These are phyloP conservation scores for Boletellus dicymbophilus DNA, from an alignment of 1,284 basidiomycete genomes.

Conservation along the genomic window DNA sequence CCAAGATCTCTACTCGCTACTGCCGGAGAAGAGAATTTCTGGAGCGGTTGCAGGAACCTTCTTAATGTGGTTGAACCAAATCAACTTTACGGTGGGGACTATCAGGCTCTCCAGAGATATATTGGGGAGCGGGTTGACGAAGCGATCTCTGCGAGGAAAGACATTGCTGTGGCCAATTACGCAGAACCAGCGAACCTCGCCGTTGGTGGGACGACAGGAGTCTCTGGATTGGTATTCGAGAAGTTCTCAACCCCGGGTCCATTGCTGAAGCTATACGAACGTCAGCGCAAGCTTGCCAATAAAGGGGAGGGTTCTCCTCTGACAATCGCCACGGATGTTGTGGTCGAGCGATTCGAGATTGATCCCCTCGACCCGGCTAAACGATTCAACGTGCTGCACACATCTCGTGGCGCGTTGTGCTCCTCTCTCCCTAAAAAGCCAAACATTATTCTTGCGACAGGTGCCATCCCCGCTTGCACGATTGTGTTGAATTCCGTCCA, in stretches of 20 bases:
- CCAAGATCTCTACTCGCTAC: slow-evolving; percentile 1
- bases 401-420: slow-evolving; percentile 12
- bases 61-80: slow-evolving; percentile 1
- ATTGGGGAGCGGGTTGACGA: not conserved
- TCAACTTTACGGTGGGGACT: slow-evolving; percentile 3
- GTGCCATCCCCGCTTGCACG: slow-evolving; percentile 25
- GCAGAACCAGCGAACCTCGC: slow-evolving; percentile 3
- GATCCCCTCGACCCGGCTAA: slow-evolving; percentile 5
- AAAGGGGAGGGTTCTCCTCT: slow-evolving; percentile 10
- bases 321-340: slow-evolving; percentile 5
- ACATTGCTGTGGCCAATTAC: not conserved
- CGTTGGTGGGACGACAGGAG: slow-evolving; percentile 4
- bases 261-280: slow-evolving; percentile 20
- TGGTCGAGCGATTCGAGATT: slow-evolving; percentile 6
- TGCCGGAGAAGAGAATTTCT: not conserved
- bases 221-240: slow-evolving; percentile 18
- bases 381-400: slow-evolving; percentile 6
- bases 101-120: slow-evolving; percentile 5
- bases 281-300: slow-evolving; percentile 19
- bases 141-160: not conserved
- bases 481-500: slow-evolving; percentile 22
- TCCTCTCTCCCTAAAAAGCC: slow-evolving; percentile 14
- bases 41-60: slow-evolving; percentile 1
- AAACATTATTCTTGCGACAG: slow-evolving; percentile 28
- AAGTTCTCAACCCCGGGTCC: slow-evolving; percentile 32